phyloP scores from a whole-genome alignment of 2,329 filamentous ascomycete genomes.

The Hymenoscyphus repandus region DNA sequence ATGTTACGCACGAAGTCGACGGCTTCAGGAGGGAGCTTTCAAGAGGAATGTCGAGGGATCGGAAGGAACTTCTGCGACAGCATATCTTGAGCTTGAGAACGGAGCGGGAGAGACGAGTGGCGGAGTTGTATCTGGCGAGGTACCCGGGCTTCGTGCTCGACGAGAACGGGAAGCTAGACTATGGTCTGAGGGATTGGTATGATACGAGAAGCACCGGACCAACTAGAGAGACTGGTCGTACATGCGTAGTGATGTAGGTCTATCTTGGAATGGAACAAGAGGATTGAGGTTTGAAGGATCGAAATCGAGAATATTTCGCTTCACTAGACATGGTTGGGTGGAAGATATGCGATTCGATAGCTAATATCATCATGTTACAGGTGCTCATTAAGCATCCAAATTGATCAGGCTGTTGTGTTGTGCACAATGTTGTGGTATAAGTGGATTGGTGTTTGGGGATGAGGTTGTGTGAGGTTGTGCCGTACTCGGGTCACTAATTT shows the following conservation, averaged over 20 bases:
- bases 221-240: background rate
- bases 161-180: conserved; percentile 12
- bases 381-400: no score
- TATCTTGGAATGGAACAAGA: background rate
- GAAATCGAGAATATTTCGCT: background rate
- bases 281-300: background rate
- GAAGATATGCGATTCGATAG: no score
- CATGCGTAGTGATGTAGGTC: background rate
- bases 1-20: conserved; percentile 3
- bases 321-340: no score
- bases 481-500: no score
- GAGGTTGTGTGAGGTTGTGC: no score
- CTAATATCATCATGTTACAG: no score
- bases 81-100: conserved; percentile 8
- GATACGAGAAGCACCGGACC: background rate
- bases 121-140: conserved; percentile 14
- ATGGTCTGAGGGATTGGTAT: conserved; percentile 2
- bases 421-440: no score
- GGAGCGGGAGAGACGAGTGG: conserved; percentile 5
- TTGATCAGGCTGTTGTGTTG: no score
- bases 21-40: conserved; percentile 9
- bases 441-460: no score
- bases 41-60: conserved; percentile 12
- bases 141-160: conserved; percentile 12
- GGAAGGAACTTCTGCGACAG: conserved; percentile 9